These are phyloP conservation scores for Apiospora kogelbergensis DNA, from an alignment of 2,329 filamentous ascomycete species.

Conservation along the genomic window DNA sequence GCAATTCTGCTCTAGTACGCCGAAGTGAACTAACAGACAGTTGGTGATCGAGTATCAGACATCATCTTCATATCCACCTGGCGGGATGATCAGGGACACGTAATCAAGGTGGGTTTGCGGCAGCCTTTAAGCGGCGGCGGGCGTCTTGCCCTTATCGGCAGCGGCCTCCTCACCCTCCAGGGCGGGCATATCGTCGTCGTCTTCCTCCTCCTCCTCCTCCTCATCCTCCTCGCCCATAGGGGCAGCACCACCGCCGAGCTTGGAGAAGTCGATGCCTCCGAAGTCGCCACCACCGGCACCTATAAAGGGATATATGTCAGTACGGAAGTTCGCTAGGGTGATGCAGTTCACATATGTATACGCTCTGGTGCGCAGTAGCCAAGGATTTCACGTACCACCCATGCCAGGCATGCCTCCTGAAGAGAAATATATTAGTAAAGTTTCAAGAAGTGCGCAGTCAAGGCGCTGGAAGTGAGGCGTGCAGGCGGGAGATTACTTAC, in stretches of 20 bases:
- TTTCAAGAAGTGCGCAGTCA: neutral
- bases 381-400: slow-evolving; percentile 21
- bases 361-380: neutral
- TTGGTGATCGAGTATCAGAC: slow-evolving; percentile 18
- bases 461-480: neutral
- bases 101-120: slow-evolving; percentile 15
- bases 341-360: neutral
- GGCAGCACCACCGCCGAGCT: slow-evolving; percentile 67
- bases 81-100: slow-evolving; percentile 12
- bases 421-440: slow-evolving; percentile 18
- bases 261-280: slow-evolving; percentile 90
- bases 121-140: slow-evolving; percentile 13
- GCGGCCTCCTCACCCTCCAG: slow-evolving; percentile 64
- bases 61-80: slow-evolving; percentile 5
- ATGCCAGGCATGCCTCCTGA: slow-evolving; percentile 51
- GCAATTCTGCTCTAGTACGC: slow-evolving; percentile 14
- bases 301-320: slow-evolving; percentile 19
- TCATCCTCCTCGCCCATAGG: slow-evolving; percentile 34
- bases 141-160: slow-evolving; percentile 26
- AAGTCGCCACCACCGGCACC: slow-evolving; percentile 62
- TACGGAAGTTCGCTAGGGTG: neutral
- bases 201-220: slow-evolving; percentile 51
- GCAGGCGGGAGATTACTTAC: slow-evolving; percentile 38
- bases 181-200: slow-evolving; percentile 75
- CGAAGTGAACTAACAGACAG: slow-evolving; percentile 10